Conservation (phyloP, 2,329 filamentous ascomycete genomes). For the Cryphonectria parasitica region DNA sequence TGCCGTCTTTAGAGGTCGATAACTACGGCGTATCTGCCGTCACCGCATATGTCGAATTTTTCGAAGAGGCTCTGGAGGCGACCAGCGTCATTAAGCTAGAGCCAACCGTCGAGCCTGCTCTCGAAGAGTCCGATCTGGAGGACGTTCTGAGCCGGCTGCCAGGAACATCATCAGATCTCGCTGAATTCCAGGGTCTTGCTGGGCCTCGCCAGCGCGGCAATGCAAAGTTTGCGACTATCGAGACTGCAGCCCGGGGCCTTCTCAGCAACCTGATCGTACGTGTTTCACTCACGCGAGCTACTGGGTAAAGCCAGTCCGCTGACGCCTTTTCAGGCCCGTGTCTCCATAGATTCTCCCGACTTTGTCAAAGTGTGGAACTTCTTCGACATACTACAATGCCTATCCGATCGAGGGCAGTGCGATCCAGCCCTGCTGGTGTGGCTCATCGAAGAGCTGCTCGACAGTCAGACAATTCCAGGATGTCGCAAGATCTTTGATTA, state of each 20-base stretch:
- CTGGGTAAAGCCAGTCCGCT: conserved; percentile 37
- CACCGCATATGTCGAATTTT: conserved; percentile 54
- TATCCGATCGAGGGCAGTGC: conserved; percentile 78
- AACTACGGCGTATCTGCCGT: conserved; percentile 58
- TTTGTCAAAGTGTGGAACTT: conserved; percentile 93
- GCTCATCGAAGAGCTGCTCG: conserved; percentile 91
- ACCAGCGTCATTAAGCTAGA: conserved; percentile 63
- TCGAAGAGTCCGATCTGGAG: conserved; percentile 70
- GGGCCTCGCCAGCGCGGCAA: conserved; percentile 36
- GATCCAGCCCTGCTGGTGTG: conserved; percentile 85
- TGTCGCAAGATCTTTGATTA: conserved; percentile 94
- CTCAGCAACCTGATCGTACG: conserved; percentile 81
- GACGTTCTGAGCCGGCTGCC: conserved; percentile 47
- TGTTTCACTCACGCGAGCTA: conserved; percentile 20
- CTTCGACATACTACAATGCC: conserved; percentile 85
- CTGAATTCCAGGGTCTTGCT: conserved; percentile 39
- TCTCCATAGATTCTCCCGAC: conserved; percentile 73
- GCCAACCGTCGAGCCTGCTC: conserved; percentile 70
- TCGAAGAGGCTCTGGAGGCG: conserved; percentile 61
- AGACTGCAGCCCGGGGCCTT: conserved; percentile 79
- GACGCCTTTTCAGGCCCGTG: conserved; percentile 62
- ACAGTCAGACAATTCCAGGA: conserved; percentile 91
- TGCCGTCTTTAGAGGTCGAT: conserved; percentile 54
- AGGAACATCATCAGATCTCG: conserved; percentile 37
- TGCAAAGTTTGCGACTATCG: conserved; percentile 72